Evolutionary conservation across 2,329 filamentous ascomycete genomes (phyloP), one percentile per base, ranked within the genome.

Genomic region (Penicillium sp.): DNA sequence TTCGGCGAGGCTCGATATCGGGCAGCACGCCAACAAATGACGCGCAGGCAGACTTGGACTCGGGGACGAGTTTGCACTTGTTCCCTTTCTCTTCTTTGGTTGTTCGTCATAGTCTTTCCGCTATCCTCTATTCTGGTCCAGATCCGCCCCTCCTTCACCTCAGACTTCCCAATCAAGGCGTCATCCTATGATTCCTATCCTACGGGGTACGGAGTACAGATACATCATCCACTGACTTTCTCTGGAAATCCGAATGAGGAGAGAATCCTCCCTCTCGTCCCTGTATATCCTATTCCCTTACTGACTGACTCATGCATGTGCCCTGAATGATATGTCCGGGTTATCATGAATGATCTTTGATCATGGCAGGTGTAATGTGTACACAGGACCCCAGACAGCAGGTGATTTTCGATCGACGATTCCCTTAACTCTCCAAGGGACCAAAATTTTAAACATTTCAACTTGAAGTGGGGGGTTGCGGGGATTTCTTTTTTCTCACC

Each of bases 401-500:
- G 22, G 5, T 2, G 4, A 12, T 16, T 37, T n/a, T 37, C 16
- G 29, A 40, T 34, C 42, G 34, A 38, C 34, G 16, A n/a, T 45
- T 25, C 22, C 27, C 29, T 31, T 19, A 3, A n/a, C 16, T 9
- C 12, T 19, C 36, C 9, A 38, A 31, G n/a, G 4, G n/a, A n/a
- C 13, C 10, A 6, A 19, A 13, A 35, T 16, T 18, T 34, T n/a
- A 25, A 4, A 5, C 22, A 25, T 25, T 25, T 25, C 22, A 25
- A 7, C 4, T 25, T 25, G 22, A 55, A 58, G 55, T 57, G 57
- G 58, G 55, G 57, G 54, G 50, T 56, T 52, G 49, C 49, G 52
- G 58, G 57, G 57, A 50, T 46, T 52, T 46, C n/a, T 46, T 54
- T 57, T 13, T 22, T 27, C 25, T 58, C 59, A 61, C 59, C 59